phyloP scores from a whole-genome alignment of 768 basidiomycete genomes.

The Russula emetica region DNA sequence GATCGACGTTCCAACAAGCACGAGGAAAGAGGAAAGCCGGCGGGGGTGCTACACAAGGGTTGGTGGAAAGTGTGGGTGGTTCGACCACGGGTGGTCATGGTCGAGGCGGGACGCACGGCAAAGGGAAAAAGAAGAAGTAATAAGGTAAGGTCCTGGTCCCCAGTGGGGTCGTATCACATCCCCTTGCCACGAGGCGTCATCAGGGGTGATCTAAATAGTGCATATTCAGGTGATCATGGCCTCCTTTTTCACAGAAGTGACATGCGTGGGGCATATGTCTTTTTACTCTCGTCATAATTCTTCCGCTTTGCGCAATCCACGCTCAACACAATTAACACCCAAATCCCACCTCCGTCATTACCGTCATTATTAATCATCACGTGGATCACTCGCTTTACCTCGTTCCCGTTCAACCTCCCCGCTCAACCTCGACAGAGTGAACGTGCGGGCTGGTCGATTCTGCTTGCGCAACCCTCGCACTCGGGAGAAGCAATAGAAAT shows the following conservation, averaged over 20 bases:
- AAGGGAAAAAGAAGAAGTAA: slow-evolving; percentile 69
- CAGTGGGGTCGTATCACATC: slow-evolving; percentile 11
- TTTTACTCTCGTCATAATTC: slow-evolving; percentile 15
- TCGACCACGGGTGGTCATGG: slow-evolving; percentile 35
- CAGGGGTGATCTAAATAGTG: slow-evolving; percentile 26
- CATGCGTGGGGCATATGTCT: slow-evolving; percentile 23
- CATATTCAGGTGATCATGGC: slow-evolving; percentile 22
- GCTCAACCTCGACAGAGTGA: not conserved
- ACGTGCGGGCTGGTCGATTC: not conserved
- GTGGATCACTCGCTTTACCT: not conserved
- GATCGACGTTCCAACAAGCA: slow-evolving; percentile 50
- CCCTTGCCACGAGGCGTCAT: slow-evolving; percentile 21
- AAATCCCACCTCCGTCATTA: too few species aligned
- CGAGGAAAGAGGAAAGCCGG: slow-evolving; percentile 53
- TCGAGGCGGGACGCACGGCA: slow-evolving; percentile 42
- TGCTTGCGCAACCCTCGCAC: not conserved
- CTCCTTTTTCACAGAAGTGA: slow-evolving; percentile 16
- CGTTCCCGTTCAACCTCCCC: not conserved
- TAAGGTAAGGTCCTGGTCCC: slow-evolving; percentile 13
- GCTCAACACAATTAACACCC: not conserved
- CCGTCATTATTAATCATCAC: slow-evolving; percentile 6
- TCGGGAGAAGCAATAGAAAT: not conserved
- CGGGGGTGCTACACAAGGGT: slow-evolving; percentile 69
- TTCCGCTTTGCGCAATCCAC: not conserved
- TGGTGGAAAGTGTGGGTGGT: slow-evolving; percentile 38